phyloP scores from a whole-genome alignment of 2,329 filamentous ascomycete genomes.

The Bipolaris sorokiniana region DNA sequence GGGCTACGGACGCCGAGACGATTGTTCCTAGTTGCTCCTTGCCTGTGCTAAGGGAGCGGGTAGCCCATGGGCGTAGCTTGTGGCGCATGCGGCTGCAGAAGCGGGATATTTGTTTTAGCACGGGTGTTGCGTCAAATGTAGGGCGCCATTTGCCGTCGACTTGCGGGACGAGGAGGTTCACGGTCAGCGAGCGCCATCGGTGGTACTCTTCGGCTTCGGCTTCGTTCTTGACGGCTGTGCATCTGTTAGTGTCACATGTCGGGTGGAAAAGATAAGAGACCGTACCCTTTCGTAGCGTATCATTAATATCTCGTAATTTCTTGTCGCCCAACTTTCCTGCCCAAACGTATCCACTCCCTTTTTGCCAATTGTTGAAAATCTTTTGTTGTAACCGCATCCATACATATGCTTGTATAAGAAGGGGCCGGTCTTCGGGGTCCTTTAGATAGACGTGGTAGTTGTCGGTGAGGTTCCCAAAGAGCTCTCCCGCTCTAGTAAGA shows the following conservation, averaged over 20 bases:
- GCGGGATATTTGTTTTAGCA: constrained; percentile 43
- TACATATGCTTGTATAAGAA: constrained; percentile 46
- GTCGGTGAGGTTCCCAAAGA: constrained; percentile 44
- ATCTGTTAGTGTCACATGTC: constrained; percentile 15
- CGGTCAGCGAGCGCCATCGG: constrained; percentile 44
- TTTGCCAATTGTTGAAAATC: constrained; percentile 45
- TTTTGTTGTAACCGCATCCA: constrained; percentile 47
- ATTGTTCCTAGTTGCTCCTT: constrained; percentile 45
- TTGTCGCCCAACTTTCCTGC: constrained; percentile 47
- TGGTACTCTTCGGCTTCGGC: constrained; percentile 46
- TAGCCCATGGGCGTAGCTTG: constrained; percentile 43
- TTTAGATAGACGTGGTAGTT: constrained; percentile 45
- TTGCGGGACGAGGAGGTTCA: constrained; percentile 47
- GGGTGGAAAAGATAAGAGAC: background rate
- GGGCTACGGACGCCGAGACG: constrained; percentile 44
- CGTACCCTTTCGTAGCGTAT: constrained; percentile 45
- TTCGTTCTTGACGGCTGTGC: constrained; percentile 46
- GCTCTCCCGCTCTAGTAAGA: constrained; percentile 39
- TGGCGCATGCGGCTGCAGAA: constrained; percentile 40
- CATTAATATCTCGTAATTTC: constrained; percentile 45
- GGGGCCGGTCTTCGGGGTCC: constrained; percentile 39
- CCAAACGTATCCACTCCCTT: constrained; percentile 48
- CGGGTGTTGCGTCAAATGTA: constrained; percentile 43
- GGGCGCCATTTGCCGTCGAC: constrained; percentile 47
- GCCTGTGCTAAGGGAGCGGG: constrained; percentile 34